Evolutionary conservation across 73 alveolate genomes (phyloP).

Genomic region (Tetrahymena elliotti): DNA sequence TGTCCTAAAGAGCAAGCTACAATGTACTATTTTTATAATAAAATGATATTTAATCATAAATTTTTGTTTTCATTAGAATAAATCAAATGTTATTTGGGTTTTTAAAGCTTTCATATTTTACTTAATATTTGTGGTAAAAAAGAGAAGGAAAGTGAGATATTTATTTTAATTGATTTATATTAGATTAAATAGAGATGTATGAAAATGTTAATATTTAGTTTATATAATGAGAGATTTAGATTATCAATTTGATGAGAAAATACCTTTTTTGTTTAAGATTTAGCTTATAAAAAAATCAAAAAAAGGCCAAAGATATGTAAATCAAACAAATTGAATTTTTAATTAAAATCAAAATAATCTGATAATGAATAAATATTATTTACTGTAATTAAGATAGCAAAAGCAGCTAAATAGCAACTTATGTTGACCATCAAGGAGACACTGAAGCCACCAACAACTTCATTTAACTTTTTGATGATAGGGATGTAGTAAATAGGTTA

Average conservation of each 20-base stretch:
- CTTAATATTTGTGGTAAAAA: too few species aligned
- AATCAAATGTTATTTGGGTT: too few species aligned
- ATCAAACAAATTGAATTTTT: background rate
- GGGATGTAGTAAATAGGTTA: background rate
- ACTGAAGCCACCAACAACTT: background rate
- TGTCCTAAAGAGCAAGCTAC: background rate
- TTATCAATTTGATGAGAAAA: background rate
- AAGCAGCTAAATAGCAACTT: background rate
- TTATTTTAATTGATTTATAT: too few species aligned
- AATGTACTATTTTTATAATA: background rate
- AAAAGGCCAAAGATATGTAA: background rate
- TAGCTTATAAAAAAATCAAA: background rate
- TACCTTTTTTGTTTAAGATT: background rate
- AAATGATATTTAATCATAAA: background rate
- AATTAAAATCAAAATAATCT: background rate
- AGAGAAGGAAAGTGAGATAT: background rate
- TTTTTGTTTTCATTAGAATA: too few species aligned
- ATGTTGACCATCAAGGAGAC: background rate
- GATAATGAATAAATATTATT: background rate
- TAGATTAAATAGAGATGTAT: background rate
- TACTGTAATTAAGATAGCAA: background rate
- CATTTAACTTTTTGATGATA: background rate
- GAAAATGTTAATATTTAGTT: background rate
- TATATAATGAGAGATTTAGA: too few species aligned
- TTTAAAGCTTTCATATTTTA: too few species aligned